A percentile compares a stretch with the other conserved stretches of the same genome.
phyloP scores from a whole-genome alignment of 2,329 filamentous ascomycete genomes.

The Arthrobotrys entomopaga region DNA sequence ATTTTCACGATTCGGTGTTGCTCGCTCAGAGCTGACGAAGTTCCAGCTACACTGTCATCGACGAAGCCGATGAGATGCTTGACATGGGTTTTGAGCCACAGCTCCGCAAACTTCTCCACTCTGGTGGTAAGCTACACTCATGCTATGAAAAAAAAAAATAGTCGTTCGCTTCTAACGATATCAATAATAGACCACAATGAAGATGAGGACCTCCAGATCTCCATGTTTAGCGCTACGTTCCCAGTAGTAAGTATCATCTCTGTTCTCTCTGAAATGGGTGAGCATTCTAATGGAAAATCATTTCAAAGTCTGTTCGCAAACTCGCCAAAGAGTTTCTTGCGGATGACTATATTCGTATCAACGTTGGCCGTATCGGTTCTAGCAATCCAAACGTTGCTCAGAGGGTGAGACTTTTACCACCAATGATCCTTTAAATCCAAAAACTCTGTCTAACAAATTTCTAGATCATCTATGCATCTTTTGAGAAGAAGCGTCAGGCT shows the following conservation, averaged over 20 bases:
- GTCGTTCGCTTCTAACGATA: constrained; percentile 1
- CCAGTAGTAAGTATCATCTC: constrained; percentile 68
- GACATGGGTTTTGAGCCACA: constrained; percentile 80
- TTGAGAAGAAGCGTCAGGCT: constrained; percentile 73
- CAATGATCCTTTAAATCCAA: too few relatives aligned
- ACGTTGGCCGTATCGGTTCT: constrained; percentile 85
- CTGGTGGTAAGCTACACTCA: constrained; percentile 73
- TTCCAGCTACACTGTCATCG: constrained; percentile 75
- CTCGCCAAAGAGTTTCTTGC: constrained; percentile 81
- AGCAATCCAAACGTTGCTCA: constrained; percentile 86
- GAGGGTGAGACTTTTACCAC: constrained; percentile 62
- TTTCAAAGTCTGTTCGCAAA: constrained; percentile 70
- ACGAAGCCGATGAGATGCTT: constrained; percentile 95
- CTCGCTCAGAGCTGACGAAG: constrained; percentile 17
- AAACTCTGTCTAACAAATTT: constrained; percentile 13
- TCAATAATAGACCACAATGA: constrained; percentile 74
- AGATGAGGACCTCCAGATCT: constrained; percentile 73
- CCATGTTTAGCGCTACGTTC: constrained; percentile 97
- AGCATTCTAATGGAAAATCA: neutral
- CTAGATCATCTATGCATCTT: constrained; percentile 74
- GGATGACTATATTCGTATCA: constrained; percentile 79
- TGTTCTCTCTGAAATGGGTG: neutral
- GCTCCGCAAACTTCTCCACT: constrained; percentile 78
- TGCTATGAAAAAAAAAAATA: neutral
- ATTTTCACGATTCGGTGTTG: constrained; percentile 15